phyloP scores from a whole-genome alignment of 768 basidiomycete species.

The Ephemerocybe angulata region DNA sequence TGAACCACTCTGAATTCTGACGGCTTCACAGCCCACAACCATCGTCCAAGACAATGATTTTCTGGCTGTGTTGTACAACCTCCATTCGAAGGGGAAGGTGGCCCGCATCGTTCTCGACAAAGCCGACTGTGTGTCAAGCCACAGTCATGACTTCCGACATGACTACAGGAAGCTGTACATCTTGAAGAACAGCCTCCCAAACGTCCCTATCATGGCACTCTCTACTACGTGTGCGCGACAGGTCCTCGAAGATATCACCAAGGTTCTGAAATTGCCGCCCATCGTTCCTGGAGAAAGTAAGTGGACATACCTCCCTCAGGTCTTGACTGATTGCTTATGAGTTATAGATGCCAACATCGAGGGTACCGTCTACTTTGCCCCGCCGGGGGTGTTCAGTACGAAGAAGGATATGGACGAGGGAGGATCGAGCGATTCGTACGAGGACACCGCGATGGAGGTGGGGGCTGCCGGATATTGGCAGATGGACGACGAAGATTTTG shows the following conservation, averaged over 20 bases:
- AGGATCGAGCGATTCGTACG: conserved; percentile 15
- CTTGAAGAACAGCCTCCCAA: conserved; percentile 72
- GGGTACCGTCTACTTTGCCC: conserved; percentile 78
- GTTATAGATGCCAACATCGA: conserved; percentile 49
- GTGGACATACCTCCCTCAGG: too few relatives aligned
- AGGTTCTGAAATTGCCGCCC: conserved; percentile 59
- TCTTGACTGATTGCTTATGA: too few relatives aligned
- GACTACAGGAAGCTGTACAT: conserved; percentile 79
- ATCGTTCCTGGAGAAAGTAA: conserved; percentile 60
- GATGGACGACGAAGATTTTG: too few relatives aligned
- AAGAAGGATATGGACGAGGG: conserved; percentile 3
- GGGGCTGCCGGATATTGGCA: neutral
- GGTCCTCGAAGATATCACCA: conserved; percentile 73
- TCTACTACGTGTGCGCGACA: conserved; percentile 82
- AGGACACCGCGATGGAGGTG: too few relatives aligned
- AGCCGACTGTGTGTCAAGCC: conserved; percentile 78
- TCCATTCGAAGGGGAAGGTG: conserved; percentile 57
- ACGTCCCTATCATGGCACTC: conserved; percentile 76
- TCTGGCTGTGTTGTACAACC: conserved; percentile 57
- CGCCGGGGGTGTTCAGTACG: conserved; percentile 44
- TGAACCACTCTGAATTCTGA: too few relatives aligned
- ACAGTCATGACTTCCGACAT: conserved; percentile 84
- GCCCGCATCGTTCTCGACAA: conserved; percentile 87
- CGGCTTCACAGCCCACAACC: conserved; percentile 68
- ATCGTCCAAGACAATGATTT: conserved; percentile 75